Base-by-base conservation (phyloP, 2,329 filamentous ascomycete species). In the Alternaria ventricosa region DNA sequence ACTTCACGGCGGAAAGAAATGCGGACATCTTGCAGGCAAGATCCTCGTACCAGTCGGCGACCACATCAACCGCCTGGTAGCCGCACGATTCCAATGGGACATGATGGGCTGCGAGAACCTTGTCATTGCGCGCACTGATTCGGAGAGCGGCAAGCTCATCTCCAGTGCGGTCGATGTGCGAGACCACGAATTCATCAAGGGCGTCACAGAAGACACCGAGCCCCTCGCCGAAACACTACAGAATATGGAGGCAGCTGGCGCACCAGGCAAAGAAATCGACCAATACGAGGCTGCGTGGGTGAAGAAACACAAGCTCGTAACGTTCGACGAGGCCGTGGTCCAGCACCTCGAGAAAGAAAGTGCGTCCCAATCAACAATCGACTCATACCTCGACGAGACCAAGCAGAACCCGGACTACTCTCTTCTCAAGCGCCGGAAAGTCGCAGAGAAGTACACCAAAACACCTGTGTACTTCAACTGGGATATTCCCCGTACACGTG, bases 1-100 rank as follows among this genome's bases (percentile, higher is more conserved):
- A 82, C 87, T 98, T 50, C 96, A 98, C 78, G 96, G 96, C 46
- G 96, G 96, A 65, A 99, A 99, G 86, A 99, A 98, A 83, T 99
- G 96, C 77, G 96, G 96, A 15, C 96, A 99, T 82, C 84, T 98
- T 65, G 96, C 96, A 1, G 96, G 96, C 71, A 99, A 98, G 80
- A 96, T 98, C 2, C 85, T 99, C 9, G 96, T 98, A 3, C 95
- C 96, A 0, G 89, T 94, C 1, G 92, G 94, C 64, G 96, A 98
- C 79, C 96, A 99, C 83, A 97, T 98, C 85, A 97, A 97, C 83
- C 90, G 96, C 27, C 88, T 99, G 5, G 90, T 94, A 20, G 94
- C 96, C 2, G 90, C 95, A 4, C 90, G 96, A 63, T 97, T 97
- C 83, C 96, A 99, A 78, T 99, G 95, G 95, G 96, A 99, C 75